Conservation (phyloP, 2,329 filamentous ascomycete genomes). For the Zymoseptoria brevis region DNA sequence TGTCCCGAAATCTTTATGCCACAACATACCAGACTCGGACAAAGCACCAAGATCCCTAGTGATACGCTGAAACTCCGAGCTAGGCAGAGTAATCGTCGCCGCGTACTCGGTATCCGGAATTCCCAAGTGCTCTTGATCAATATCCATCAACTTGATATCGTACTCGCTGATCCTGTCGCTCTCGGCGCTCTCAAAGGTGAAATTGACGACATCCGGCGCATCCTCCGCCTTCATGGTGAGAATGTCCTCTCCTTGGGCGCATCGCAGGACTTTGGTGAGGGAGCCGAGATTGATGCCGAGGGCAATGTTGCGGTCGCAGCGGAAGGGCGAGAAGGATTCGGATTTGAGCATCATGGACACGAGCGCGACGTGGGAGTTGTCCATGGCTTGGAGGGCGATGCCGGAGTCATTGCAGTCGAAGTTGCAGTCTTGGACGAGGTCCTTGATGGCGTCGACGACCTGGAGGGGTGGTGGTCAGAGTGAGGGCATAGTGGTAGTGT, state of each 20-base stretch:
- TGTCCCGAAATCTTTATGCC: background rate
- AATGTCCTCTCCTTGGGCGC: slow-evolving; percentile 87
- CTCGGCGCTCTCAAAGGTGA: slow-evolving; percentile 85
- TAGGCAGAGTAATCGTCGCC: slow-evolving; percentile 81
- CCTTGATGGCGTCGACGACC: slow-evolving; percentile 98
- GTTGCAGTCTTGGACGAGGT: slow-evolving; percentile 98
- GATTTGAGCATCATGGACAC: slow-evolving; percentile 98
- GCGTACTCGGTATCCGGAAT: slow-evolving; percentile 99
- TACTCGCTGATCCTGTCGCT: slow-evolving; percentile 95
- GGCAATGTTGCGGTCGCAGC: slow-evolving; percentile 97
- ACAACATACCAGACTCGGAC: slow-evolving; percentile 79
- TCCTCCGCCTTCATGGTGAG: slow-evolving; percentile 97
- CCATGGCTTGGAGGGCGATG: slow-evolving; percentile 97
- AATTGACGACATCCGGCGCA: slow-evolving; percentile 87
- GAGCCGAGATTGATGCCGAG: slow-evolving; percentile 95
- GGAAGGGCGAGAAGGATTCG: slow-evolving; percentile 87
- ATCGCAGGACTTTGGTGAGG: slow-evolving; percentile 92
- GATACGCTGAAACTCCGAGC: slow-evolving; percentile 85
- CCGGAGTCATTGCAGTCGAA: slow-evolving; percentile 99
- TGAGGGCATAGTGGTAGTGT: background rate
- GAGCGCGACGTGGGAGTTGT: slow-evolving; percentile 98
- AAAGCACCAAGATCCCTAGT: slow-evolving; percentile 84
- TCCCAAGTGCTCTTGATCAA: slow-evolving; percentile 97
- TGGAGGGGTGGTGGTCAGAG: slow-evolving; percentile 34
- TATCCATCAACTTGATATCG: slow-evolving; percentile 99